Evolutionary conservation across 331 rosid genomes (phyloP), one percentile per base, ranked within the genome.

Genomic region (Cydonia oblonga): DNA sequence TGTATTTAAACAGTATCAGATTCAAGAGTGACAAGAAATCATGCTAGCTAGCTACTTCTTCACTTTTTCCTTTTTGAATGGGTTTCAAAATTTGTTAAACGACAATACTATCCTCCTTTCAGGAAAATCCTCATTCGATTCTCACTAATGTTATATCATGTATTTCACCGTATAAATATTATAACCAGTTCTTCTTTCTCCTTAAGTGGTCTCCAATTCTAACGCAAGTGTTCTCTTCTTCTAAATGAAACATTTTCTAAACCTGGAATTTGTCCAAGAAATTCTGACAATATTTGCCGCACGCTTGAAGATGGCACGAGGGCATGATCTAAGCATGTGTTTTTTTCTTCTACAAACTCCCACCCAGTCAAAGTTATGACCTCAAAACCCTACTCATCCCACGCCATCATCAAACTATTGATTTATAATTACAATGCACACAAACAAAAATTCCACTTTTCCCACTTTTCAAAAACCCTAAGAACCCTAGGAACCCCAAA

Each of bases 301-400:
- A 69, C 49, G 62, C 73, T 28, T 26, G 73, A 69, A 69, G 62
- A 69, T 11, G 28, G 25, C 73, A 51, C 73, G 14, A 51, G 61
- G 42, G 25, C 26, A 68, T 49, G 72, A 3, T 49, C 58, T 49
- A 28, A 46, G 28, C 35, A 64, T 64, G 18, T 1, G 3, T 63
- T 4, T 16, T 15, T 30, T 6, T 32, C 3, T 2, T 33, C 7
- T 33, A n/a, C n/a, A 16, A 7, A 28, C 20, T 30, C n/a, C 65
- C 51, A 23, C 52, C 1, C 69, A 28, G 44, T 69, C 62, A 69
- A 69, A 26, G 73, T 59, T 69, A 6, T 51, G 62, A 29, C 73
- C 62, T 69, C 62, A 49, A 26, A 60, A 63, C 12, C 46, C 67
- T 29, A 7, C 44, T 63, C 42, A 29, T 30, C 62, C 46, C 73